Evolutionary conservation across 495 filamentous ascomycete genomes (phyloP), one percentile per base, ranked within the genome.

Genomic region (Penicillium fimorum): DNA sequence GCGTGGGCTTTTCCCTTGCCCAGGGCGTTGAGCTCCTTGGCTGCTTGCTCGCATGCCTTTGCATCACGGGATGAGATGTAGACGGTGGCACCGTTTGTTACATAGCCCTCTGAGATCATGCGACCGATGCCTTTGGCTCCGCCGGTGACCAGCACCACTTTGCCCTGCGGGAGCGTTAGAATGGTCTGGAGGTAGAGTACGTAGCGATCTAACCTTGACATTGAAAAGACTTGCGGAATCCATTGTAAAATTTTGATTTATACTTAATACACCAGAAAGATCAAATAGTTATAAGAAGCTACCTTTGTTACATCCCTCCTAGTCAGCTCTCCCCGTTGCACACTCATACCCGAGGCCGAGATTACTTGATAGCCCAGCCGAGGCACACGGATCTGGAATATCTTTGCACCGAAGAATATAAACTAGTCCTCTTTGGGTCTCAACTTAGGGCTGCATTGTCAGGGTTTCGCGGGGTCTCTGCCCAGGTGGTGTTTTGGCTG

Each of bases 41-140:
- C 79, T 9, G 84, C 84, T 56, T 82, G 52, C 24, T 82, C 81
- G 63, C 84, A 87, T 41, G 81, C 75, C 64, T 80, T 79, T 27
- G 74, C 76, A 64, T 87, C 87, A 42, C 89, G 86, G 4, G 88
- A 91, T 8, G 87, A 88, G 56, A 94, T 91, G 71, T 92, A 92
- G 30, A 92, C 89, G 38, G 84, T 90, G 17, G 90, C 89, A 38
- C 90, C 89, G 67, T 92, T 92, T 25, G 81, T 74, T 1, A 91
- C 86, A 59, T 88, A 87, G 3, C 89, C 87, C 62, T 91, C 85
- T 0, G 89, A 86, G 57, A 88, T 89, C 88, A 92, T 94, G 45
- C 88, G 81, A 58, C 87, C 87, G 62, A 90, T 87, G 30, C 87
- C 87, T 59, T 79, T 89, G 55, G 83, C 83, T 48, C 82, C 87